Conservation (phyloP, 2,329 filamentous ascomycete genomes). For the Alternaria ethzedia region DNA sequence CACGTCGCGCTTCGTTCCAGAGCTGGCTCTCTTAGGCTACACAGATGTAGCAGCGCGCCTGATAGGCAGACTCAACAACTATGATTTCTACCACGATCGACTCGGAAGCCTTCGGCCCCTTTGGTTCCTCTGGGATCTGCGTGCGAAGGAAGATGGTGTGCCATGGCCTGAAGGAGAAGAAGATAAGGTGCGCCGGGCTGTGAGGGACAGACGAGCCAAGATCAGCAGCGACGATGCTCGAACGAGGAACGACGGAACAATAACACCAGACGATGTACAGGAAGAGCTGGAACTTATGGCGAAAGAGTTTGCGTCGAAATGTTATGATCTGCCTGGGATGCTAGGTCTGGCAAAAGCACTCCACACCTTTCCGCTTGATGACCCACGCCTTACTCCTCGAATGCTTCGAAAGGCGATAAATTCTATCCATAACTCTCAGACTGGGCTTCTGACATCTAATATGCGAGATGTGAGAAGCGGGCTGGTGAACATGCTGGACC, state of each 20-base stretch:
- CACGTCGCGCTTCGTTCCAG: background rate
- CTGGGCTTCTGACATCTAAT: accelerated
- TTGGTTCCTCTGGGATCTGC: background rate
- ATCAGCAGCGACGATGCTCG: background rate
- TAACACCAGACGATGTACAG: background rate
- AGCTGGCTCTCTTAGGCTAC: background rate
- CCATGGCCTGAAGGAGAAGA: background rate
- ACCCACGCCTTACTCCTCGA: too few species aligned
- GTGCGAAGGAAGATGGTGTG: background rate
- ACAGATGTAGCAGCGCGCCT: background rate
- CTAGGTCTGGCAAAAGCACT: background rate
- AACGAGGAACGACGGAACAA: background rate
- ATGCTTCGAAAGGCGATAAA: too few species aligned
- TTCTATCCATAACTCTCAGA: background rate
- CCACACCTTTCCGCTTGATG: too few species aligned
- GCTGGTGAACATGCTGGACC: background rate
- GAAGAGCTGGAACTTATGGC: background rate
- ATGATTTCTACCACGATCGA: background rate
- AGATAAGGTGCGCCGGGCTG: background rate
- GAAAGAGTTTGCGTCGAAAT: background rate
- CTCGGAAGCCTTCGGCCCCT: background rate
- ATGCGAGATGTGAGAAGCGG: background rate
- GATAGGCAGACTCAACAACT: background rate
- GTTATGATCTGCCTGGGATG: background rate
- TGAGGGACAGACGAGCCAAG: background rate